Conservation (phyloP, 2,329 filamentous ascomycete species). For the Fragosphaeria purpurea region DNA sequence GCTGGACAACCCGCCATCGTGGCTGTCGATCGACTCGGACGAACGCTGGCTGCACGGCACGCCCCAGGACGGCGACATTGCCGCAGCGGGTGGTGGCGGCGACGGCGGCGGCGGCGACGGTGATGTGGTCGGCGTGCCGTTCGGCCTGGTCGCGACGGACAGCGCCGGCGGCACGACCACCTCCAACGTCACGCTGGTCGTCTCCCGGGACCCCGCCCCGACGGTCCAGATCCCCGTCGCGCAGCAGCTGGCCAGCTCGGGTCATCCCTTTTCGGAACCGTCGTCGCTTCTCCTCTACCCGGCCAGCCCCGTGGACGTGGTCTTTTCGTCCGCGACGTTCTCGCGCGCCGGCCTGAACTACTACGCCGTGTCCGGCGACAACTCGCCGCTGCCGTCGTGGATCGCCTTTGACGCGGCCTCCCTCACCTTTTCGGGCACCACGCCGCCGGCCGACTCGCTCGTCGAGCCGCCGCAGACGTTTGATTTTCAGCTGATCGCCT, state of each 20-base stretch:
- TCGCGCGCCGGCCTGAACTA: conserved; percentile 51
- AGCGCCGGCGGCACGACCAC: conserved; percentile 53
- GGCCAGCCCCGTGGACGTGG: conserved; percentile 41
- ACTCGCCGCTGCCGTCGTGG: conserved; percentile 81
- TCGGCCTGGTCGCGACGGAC: conserved; percentile 63
- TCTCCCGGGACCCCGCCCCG: conserved; percentile 50
- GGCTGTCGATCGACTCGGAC: conserved; percentile 61
- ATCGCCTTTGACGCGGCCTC: conserved; percentile 57
- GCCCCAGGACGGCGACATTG: conserved; percentile 44
- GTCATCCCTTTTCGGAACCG: conserved; percentile 46
- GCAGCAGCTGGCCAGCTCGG: conserved; percentile 47
- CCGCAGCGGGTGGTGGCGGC: conserved; percentile 10
- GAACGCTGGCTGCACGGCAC: conserved; percentile 61
- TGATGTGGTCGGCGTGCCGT: conserved; percentile 43
- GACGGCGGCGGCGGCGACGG: conserved; percentile 14
- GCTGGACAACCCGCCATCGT: conserved; percentile 54
- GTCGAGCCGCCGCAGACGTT: conserved; percentile 62
- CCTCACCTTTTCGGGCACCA: conserved; percentile 61
- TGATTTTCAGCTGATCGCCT: conserved; percentile 63
- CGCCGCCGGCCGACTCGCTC: conserved; percentile 54
- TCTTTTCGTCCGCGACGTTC: conserved; percentile 53
- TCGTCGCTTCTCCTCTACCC: conserved; percentile 48
- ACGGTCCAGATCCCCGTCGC: conserved; percentile 44
- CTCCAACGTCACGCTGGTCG: conserved; percentile 60
- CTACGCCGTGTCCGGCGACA: conserved; percentile 66